These are phyloP conservation scores for Magnolia changhungtana DNA, from an alignment of 164 flowering plant species.

Conservation along the genomic window DNA sequence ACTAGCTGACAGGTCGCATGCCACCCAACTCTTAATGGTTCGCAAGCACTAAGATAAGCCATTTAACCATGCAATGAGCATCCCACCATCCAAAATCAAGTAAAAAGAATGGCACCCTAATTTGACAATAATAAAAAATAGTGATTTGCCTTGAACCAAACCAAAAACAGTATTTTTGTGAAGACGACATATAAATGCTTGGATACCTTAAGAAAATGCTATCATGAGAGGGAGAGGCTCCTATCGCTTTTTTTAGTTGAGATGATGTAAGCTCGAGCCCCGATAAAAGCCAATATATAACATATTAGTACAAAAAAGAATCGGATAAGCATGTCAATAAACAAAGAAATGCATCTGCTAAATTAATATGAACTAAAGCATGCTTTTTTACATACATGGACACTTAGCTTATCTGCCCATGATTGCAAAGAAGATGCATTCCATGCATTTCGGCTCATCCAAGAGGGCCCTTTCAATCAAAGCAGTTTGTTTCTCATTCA, in stretches of 20 bases:
- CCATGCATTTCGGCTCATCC: slow-evolving; percentile 95
- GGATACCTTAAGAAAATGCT: neutral
- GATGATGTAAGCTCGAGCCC: slow-evolving; percentile 92
- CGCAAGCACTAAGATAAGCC: no score
- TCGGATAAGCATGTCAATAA: neutral
- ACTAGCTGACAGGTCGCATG: neutral
- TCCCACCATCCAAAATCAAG: neutral
- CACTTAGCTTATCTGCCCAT: slow-evolving; percentile 82
- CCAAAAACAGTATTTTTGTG: neutral
- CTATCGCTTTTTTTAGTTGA: slow-evolving; percentile 91
- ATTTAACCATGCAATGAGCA: neutral
- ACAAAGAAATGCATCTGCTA: slow-evolving; percentile 1
- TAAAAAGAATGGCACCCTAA: no score
- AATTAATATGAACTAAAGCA: neutral
- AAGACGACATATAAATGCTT: neutral
- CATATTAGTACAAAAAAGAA: neutral
- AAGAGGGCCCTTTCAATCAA: slow-evolving; percentile 73
- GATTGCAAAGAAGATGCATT: slow-evolving; percentile 59
- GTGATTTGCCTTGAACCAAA: neutral
- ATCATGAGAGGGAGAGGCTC: slow-evolving; percentile 1
- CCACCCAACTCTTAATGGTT: neutral
- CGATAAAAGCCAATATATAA: slow-evolving; percentile 30
- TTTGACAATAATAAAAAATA: no score
- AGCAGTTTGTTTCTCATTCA: slow-evolving; percentile 75
- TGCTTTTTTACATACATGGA: slow-evolving; percentile 46